Conservation (phyloP, 2,329 filamentous ascomycete species). For the Ascochyta lentis region DNA sequence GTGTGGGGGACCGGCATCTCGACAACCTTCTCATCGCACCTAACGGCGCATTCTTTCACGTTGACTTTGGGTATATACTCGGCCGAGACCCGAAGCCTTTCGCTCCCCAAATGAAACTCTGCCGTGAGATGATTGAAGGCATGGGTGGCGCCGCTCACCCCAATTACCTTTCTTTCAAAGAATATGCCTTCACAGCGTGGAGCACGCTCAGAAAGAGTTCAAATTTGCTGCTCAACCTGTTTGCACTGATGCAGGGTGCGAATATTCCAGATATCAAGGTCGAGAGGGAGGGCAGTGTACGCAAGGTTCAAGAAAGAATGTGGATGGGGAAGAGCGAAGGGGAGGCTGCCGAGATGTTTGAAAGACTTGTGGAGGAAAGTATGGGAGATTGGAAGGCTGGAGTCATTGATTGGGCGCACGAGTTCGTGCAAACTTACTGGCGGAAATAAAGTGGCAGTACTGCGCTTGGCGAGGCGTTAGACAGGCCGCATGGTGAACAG, state of each 20-base stretch:
- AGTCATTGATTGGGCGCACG: conserved; percentile 93
- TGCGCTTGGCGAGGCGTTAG: too few relatives aligned
- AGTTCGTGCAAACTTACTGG: conserved; percentile 84
- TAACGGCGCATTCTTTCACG: conserved; percentile 95
- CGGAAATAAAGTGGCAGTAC: conserved; percentile 57
- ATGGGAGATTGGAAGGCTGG: conserved; percentile 83
- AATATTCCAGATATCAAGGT: conserved; percentile 95
- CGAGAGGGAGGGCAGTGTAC: conserved; percentile 89
- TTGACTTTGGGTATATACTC: conserved; percentile 97
- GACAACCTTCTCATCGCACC: conserved; percentile 93
- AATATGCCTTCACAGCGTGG: conserved; percentile 95
- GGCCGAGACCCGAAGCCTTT: conserved; percentile 97
- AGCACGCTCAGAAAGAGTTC: conserved; percentile 87
- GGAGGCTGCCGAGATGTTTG: conserved; percentile 87
- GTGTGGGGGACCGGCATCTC: conserved; percentile 92
- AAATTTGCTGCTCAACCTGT: conserved; percentile 91
- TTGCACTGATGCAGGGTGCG: conserved; percentile 95
- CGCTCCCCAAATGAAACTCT: conserved; percentile 94
- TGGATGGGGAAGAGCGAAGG: conserved; percentile 91
- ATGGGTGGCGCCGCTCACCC: conserved; percentile 87
- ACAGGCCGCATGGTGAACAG: too few relatives aligned
- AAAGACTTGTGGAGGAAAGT: conserved; percentile 88
- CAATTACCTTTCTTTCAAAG: conserved; percentile 88
- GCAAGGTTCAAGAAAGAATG: conserved; percentile 94
- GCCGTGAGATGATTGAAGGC: conserved; percentile 97